These are phyloP conservation scores for Cephalotrichum gorgonifer DNA, from an alignment of 2,329 filamentous ascomycete genomes.

Conservation along the genomic window DNA sequence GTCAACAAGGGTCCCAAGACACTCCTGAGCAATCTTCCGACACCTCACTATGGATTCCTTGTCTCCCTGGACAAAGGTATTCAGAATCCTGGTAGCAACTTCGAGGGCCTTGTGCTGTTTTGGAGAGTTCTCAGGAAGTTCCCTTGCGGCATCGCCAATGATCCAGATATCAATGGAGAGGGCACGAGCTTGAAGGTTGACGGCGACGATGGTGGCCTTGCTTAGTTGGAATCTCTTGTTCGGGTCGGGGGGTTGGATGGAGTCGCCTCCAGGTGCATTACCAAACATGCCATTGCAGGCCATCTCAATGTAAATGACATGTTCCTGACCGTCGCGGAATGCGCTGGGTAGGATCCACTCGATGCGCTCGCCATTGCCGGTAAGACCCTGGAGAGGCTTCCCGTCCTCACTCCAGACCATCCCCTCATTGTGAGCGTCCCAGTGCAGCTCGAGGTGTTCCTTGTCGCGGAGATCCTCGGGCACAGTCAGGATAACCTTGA, in stretches of 20 bases:
- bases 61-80: constrained; percentile 73
- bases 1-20: constrained; percentile 72
- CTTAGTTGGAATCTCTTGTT: constrained; percentile 68
- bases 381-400: constrained; percentile 83
- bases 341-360: constrained; percentile 83
- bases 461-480: constrained; percentile 64
- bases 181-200: constrained; percentile 75
- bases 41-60: constrained; percentile 69
- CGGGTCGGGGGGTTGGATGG: constrained; percentile 80
- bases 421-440: constrained; percentile 93
- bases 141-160: constrained; percentile 81
- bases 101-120: constrained; percentile 80
- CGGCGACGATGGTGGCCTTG: constrained; percentile 76
- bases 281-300: constrained; percentile 99
- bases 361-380: constrained; percentile 75
- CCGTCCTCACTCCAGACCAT: constrained; percentile 87
- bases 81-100: constrained; percentile 79
- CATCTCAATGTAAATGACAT: constrained; percentile 94
- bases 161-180: constrained; percentile 94
- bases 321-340: constrained; percentile 76
- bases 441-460: constrained; percentile 85
- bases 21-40: constrained; percentile 73
- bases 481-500: constrained; percentile 71
- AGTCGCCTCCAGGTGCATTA: constrained; percentile 73
- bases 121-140: constrained; percentile 82